Evolutionary conservation across 73 alveolate genomes (phyloP).

Genomic region (Tetrahymena borealis): DNA sequence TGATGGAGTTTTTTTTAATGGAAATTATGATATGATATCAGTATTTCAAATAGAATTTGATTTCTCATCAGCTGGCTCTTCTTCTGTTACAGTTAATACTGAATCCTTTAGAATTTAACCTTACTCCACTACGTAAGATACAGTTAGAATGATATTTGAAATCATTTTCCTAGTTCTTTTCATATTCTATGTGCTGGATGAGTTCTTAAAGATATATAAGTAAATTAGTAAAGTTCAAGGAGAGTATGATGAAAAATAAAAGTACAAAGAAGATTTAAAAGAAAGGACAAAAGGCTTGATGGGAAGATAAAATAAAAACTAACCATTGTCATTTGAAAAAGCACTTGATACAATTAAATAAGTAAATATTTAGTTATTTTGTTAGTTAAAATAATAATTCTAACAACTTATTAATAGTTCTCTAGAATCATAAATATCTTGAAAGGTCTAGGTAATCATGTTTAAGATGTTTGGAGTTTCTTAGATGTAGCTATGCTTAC

Average conservation of each 20-base stretch:
- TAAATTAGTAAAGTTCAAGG: neutral
- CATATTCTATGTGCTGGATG: neutral
- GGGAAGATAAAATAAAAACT: neutral
- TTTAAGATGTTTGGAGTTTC: neutral
- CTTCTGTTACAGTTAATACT: neutral
- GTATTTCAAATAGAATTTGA: neutral
- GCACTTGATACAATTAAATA: neutral
- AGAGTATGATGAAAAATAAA: neutral
- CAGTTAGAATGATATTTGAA: neutral
- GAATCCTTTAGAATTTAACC: neutral
- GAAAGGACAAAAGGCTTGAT: neutral
- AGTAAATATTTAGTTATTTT: neutral
- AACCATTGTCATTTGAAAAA: neutral
- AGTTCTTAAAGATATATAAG: neutral
- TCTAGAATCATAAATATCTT: neutral
- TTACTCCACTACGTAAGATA: neutral
- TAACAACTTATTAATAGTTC: neutral
- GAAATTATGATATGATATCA: neutral
- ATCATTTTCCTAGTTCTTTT: neutral
- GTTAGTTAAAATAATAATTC: neutral
- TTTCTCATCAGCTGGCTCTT: neutral
- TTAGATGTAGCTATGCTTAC: neutral
- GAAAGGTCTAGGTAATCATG: neutral
- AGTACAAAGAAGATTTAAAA: neutral
- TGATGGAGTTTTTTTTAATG: neutral